Conservation (phyloP, 495 filamentous ascomycete genomes). For the Geoglossum glabrum region DNA sequence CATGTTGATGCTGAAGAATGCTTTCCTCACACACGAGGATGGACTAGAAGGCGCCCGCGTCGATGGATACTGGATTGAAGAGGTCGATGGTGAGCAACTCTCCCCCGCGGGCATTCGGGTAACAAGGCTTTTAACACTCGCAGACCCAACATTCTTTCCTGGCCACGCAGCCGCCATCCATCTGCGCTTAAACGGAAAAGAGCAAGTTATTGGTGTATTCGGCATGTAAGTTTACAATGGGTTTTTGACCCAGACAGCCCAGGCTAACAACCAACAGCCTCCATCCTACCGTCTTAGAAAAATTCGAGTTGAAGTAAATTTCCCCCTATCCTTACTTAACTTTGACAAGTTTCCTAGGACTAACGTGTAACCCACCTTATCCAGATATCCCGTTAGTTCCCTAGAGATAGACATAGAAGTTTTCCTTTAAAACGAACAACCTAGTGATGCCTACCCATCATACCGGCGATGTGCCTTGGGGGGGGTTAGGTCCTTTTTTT, state of each 20-base stretch:
- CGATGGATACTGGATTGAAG: conserved; percentile 74
- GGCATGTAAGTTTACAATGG: conserved; percentile 33
- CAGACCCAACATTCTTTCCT: conserved; percentile 73
- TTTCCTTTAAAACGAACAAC: conserved; percentile 50
- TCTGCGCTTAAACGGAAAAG: conserved; percentile 47
- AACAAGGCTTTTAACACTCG: background rate
- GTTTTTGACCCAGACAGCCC: background rate
- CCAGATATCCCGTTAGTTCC: conserved; percentile 80
- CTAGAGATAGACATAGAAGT: conserved; percentile 89
- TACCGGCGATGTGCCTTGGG: too few relatives aligned
- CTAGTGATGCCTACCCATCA: background rate
- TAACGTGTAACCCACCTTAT: background rate
- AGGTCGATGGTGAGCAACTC: conserved; percentile 44
- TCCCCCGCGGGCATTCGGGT: background rate
- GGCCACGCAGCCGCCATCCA: conserved; percentile 76
- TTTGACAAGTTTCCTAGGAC: conserved; percentile 12
- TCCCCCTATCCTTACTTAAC: background rate
- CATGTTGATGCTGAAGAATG: conserved; percentile 75
- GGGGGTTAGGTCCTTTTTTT: too few relatives aligned
- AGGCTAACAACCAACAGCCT: conserved; percentile 7
- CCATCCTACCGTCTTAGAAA: conserved; percentile 87
- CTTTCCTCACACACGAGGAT: conserved; percentile 59
- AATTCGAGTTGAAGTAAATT: conserved; percentile 69
- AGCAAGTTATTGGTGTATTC: conserved; percentile 60
- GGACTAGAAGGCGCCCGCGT: conserved; percentile 33